Percentiles rank a stretch among this genome's conserved stretches.
Evolutionary conservation across 2,329 filamentous ascomycete genomes (phyloP).

Genomic region (Aspergillus sp.): DNA sequence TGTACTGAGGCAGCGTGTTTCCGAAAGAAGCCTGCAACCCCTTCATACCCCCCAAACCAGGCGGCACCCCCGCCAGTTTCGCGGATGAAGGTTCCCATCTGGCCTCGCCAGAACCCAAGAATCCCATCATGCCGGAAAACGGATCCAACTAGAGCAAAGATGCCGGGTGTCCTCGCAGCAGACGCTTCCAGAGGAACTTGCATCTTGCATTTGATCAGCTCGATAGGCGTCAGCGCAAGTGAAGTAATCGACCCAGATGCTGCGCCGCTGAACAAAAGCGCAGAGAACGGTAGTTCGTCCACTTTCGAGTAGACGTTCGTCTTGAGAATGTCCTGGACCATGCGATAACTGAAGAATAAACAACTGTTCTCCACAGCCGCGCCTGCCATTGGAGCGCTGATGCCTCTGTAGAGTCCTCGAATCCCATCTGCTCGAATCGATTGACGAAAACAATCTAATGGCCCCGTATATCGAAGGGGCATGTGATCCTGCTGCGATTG

Average conservation of each 20-base stretch:
- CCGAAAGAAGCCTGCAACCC: constrained; percentile 63
- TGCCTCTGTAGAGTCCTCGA: constrained; percentile 76
- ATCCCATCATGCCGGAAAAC: constrained; percentile 78
- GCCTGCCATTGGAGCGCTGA: constrained; percentile 81
- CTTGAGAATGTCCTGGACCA: constrained; percentile 55
- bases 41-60: constrained; percentile 92
- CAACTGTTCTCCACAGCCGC: constrained; percentile 88
- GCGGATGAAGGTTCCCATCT: constrained; percentile 84
- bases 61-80: constrained; percentile 89
- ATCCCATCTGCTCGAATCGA: constrained; percentile 73
- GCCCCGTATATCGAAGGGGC: constrained; percentile 73
- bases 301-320: constrained; percentile 49
- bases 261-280: constrained; percentile 71
- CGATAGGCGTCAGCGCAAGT: constrained; percentile 84
- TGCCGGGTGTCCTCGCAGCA: constrained; percentile 46
- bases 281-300: constrained; percentile 61
- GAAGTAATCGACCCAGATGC: constrained; percentile 84
- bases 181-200: constrained; percentile 57
- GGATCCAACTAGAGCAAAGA: constrained; percentile 63
- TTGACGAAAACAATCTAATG: constrained; percentile 87
- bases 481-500: constrained; percentile 88
- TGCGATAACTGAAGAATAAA: constrained; percentile 82
- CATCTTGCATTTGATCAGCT: constrained; percentile 97
- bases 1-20: constrained; percentile 25
- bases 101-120: constrained; percentile 87